Conservation (phyloP, 2,329 filamentous ascomycete species). For the Cercospora citrullina region DNA sequence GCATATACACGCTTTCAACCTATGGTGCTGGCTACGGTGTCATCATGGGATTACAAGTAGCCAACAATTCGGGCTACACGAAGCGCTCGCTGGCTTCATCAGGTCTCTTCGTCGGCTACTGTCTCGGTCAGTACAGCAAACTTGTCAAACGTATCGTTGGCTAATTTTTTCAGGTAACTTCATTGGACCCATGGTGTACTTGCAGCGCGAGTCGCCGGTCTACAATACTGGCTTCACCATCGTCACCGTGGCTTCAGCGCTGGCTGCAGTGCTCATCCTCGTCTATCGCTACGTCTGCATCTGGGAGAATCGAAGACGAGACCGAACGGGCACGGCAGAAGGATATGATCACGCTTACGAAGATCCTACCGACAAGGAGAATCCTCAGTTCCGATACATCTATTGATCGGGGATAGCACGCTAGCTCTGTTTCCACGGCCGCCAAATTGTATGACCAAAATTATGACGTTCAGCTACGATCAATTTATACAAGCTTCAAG, state of each 20-base stretch:
- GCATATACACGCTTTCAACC: not conserved
- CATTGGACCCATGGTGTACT: not conserved
- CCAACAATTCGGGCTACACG: not conserved
- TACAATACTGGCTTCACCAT: not conserved
- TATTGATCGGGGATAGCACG: not conserved
- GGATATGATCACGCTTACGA: conserved; percentile 56
- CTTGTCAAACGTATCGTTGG: not conserved
- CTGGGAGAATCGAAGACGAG: conserved; percentile 47
- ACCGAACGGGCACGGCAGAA: conserved; percentile 48
- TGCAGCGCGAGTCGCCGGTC: not conserved
- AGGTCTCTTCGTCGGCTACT: not conserved
- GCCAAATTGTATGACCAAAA: not conserved
- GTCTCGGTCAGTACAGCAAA: not conserved
- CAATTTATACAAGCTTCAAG: not conserved
- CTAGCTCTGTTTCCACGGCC: not conserved
- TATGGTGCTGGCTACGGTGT: not conserved
- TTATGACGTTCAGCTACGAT: not conserved
- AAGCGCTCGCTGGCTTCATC: not conserved
- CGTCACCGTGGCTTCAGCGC: not conserved
- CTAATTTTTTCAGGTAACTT: not conserved
- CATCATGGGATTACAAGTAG: not conserved
- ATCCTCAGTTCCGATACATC: conserved; percentile 27
- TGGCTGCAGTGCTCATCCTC: not conserved
- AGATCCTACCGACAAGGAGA: conserved; percentile 52
- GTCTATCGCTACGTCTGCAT: conserved; percentile 35